These are phyloP conservation scores for Chaetomium strumarium DNA, from an alignment of 2,329 filamentous ascomycete species.

Conservation along the genomic window DNA sequence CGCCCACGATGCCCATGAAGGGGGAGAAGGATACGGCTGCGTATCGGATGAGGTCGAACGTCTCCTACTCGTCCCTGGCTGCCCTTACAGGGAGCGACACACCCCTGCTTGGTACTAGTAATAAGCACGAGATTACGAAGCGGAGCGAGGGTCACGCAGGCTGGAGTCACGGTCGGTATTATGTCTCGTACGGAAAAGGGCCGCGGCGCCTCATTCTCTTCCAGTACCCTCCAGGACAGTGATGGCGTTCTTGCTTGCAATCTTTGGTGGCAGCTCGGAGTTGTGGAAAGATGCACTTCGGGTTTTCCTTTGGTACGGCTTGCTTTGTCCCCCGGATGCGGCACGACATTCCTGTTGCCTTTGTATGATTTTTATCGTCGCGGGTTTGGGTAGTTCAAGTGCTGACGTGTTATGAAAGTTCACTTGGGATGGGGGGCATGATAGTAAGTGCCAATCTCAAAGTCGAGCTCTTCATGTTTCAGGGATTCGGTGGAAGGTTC, in stretches of 20 bases:
- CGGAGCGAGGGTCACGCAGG: neutral
- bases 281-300: neutral
- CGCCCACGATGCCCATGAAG: neutral
- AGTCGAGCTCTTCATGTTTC: too few species aligned
- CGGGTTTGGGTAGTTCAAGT: too few species aligned
- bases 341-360: too few species aligned
- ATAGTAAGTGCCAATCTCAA: too few species aligned
- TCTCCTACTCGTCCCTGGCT: slow-evolving; percentile 3
- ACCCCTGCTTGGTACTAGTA: too few species aligned
- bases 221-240: neutral
- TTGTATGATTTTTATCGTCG: too few species aligned
- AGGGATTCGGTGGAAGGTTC: too few species aligned
- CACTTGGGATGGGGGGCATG: too few species aligned
- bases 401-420: too few species aligned
- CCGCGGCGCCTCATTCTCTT: neutral
- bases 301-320: too few species aligned
- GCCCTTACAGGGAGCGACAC: neutral
- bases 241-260: neutral
- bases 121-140: too few species aligned
- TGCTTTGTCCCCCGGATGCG: too few species aligned
- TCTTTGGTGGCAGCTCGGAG: neutral
- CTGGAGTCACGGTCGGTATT: neutral
- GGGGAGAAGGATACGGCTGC: neutral
- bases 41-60: slow-evolving; percentile 2
- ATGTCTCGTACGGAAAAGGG: neutral